A percentile compares a stretch with the other conserved stretches of the same genome.
Conservation (phyloP, 306 rosid species). For the Amphicarpaea edgeworthii region DNA sequence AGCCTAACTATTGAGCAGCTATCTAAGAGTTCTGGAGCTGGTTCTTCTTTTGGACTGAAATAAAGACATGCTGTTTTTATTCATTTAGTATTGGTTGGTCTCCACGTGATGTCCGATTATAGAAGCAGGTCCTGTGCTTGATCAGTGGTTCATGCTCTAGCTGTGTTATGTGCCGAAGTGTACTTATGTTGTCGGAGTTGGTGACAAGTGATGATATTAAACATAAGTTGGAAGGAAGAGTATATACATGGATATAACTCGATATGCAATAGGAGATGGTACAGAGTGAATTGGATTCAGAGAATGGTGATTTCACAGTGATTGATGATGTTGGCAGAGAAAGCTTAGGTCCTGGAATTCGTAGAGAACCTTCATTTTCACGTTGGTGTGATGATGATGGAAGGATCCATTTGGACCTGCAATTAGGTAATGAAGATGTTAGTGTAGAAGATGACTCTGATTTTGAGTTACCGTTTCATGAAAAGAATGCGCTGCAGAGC, state of each 20-base stretch:
- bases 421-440: constrained; percentile 51
- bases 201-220: constrained; percentile 39
- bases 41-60: constrained; percentile 33
- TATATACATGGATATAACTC: constrained; percentile 50
- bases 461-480: constrained; percentile 65
- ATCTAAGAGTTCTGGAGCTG: constrained; percentile 37
- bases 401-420: constrained; percentile 51
- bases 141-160: constrained; percentile 33
- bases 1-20: constrained; percentile 22
- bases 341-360: constrained; percentile 53
- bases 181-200: constrained; percentile 43
- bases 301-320: constrained; percentile 48
- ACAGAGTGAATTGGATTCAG: constrained; percentile 57
- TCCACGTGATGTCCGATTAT: constrained; percentile 21
- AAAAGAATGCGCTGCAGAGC: constrained; percentile 55
- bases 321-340: constrained; percentile 44
- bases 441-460: constrained; percentile 61
- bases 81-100: constrained; percentile 7
- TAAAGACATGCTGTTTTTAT: background rate
- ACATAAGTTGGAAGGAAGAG: constrained; percentile 43
- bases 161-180: constrained; percentile 33
- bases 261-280: constrained; percentile 64
- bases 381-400: constrained; percentile 74
- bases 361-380: constrained; percentile 77
- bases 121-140: constrained; percentile 31